phyloP scores from a whole-genome alignment of 805 yeast species.

The Myxozyma sirexii region DNA sequence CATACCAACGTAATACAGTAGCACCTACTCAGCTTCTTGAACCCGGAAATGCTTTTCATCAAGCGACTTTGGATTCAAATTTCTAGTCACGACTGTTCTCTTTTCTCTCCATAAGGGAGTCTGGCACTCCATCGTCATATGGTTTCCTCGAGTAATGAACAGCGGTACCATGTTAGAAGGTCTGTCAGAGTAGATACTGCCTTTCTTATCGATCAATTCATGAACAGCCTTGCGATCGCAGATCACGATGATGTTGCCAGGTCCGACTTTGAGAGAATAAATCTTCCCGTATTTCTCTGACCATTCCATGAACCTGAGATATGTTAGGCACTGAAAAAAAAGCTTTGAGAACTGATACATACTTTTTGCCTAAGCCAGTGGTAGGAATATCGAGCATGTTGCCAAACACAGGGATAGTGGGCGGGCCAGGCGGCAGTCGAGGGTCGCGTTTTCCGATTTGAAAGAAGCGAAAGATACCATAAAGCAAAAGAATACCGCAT shows the following conservation, averaged over 20 bases:
- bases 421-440: not conserved
- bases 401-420: not conserved
- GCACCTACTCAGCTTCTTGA: too few species aligned
- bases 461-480: not conserved
- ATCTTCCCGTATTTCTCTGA: not conserved
- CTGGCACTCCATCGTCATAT: too few species aligned
- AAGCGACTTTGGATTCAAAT: too few species aligned
- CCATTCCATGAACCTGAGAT: not conserved
- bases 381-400: not conserved
- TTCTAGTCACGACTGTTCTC: too few species aligned
- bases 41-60: too few species aligned
- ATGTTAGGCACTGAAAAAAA: not conserved
- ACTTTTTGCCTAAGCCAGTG: not conserved
- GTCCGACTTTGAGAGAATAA: not conserved
- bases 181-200: not conserved
- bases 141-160: too few species aligned
- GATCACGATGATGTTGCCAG: not conserved
- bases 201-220: not conserved
- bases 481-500: too few species aligned
- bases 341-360: not conserved
- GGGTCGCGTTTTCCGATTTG: not conserved
- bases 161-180: not conserved
- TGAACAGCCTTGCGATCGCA: not conserved
- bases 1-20: too few species aligned
- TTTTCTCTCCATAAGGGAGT: too few species aligned